Conservation (phyloP, 169 alveolate genomes). For the Plasmodium knowlesi region DNA sequence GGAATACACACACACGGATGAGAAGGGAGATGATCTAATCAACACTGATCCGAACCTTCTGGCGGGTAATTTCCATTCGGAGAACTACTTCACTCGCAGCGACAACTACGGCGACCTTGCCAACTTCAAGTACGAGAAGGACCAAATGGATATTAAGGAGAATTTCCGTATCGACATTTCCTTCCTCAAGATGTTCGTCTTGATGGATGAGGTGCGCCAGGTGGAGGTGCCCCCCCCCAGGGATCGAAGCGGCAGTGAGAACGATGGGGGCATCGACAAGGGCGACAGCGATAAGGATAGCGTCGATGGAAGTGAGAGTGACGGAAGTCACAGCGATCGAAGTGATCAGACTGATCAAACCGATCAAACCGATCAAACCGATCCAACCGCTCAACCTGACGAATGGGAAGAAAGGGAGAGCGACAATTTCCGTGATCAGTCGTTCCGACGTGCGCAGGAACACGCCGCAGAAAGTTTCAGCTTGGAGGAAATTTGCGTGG, state of each 20-base stretch:
- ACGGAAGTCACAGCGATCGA: background rate
- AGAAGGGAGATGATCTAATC: background rate
- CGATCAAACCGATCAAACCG: background rate
- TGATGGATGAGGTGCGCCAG: conserved; percentile 3
- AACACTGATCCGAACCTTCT: background rate
- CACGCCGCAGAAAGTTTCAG: background rate
- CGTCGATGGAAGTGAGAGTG: background rate
- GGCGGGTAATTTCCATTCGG: background rate
- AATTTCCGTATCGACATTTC: conserved; percentile 66
- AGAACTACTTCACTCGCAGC: background rate
- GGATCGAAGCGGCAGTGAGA: background rate
- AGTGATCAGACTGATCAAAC: background rate
- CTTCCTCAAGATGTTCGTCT: conserved; percentile 37
- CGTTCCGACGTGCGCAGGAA: background rate
- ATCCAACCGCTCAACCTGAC: background rate
- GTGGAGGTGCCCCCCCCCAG: background rate
- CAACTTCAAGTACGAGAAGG: conserved; percentile 26
- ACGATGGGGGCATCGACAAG: background rate
- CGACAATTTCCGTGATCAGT: background rate
- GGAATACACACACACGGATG: background rate
- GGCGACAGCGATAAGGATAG: background rate
- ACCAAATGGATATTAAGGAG: conserved; percentile 55
- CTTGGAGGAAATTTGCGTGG: conserved; percentile 22
- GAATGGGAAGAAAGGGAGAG: too few relatives aligned
- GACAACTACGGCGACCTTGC: background rate